Evolutionary conservation across 352 stramenopile species (phyloP).

Genomic region (Globisporangium paroecandrum): DNA sequence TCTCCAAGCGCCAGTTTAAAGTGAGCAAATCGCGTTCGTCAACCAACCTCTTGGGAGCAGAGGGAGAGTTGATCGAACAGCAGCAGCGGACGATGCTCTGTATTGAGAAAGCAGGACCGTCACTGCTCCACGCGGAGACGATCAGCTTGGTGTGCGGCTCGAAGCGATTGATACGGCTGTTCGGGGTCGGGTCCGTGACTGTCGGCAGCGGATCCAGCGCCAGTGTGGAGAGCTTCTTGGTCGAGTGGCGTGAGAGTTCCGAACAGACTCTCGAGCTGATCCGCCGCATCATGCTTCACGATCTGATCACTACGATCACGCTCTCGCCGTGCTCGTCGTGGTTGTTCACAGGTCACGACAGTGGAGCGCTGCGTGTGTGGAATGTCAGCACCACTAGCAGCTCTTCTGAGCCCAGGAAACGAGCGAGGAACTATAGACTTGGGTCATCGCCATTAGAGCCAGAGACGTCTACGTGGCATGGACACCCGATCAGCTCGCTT

Average conservation of each 20-base stretch:
- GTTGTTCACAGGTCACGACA: conserved; percentile 46
- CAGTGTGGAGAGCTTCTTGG: conserved; percentile 19
- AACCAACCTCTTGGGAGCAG: neutral
- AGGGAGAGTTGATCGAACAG: neutral
- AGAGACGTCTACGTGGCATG: conserved; percentile 6
- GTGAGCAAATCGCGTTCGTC: neutral
- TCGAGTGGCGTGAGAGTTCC: conserved; percentile 31
- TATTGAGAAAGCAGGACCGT: conserved; percentile 39
- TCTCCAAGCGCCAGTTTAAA: conserved; percentile 41
- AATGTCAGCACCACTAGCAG: conserved; percentile 16
- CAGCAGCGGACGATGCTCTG: conserved; percentile 37
- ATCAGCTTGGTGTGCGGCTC: conserved; percentile 35
- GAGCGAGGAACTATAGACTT: neutral
- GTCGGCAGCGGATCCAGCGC: neutral
- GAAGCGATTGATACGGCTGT: conserved; percentile 28
- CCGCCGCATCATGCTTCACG: conserved; percentile 27
- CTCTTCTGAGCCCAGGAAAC: neutral
- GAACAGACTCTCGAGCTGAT: conserved; percentile 19
- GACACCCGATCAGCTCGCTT: conserved; percentile 1
- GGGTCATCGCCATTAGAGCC: conserved; percentile 15
- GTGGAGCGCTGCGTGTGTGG: conserved; percentile 55
- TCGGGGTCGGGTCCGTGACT: conserved; percentile 26
- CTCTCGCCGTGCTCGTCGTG: conserved; percentile 41
- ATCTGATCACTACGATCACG: conserved; percentile 33
- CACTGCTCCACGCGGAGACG: conserved; percentile 34